phyloP scores from a whole-genome alignment of 345 rosid genomes.

The Trapa incisa region DNA sequence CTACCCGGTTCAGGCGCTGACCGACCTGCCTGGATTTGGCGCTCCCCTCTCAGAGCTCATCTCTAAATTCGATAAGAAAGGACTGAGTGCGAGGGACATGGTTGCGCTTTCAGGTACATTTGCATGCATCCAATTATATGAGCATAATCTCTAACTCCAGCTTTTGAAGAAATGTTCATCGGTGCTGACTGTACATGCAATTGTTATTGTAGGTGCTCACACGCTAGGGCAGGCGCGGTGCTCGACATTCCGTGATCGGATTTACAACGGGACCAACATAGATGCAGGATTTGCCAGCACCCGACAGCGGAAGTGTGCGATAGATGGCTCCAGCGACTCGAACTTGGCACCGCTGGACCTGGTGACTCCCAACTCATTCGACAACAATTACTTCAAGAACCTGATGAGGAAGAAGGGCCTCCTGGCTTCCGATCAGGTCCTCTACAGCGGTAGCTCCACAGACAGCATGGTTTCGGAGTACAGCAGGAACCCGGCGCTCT shows the following conservation, averaged over 20 bases:
- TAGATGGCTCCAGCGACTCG: constrained; percentile 33
- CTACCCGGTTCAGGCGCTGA: constrained; percentile 18
- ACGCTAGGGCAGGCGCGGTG: constrained; percentile 77
- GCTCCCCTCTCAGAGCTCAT: constrained; percentile 23
- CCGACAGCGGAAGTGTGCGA: constrained; percentile 37
- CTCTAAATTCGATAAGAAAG: constrained; percentile 24
- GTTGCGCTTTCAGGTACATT: constrained; percentile 44
- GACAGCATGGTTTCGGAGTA: constrained; percentile 50
- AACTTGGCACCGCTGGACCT: constrained; percentile 60
- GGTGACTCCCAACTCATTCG: constrained; percentile 40
- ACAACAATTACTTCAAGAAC: constrained; percentile 65
- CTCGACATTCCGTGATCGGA: constrained; percentile 37
- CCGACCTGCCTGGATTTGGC: constrained; percentile 30
- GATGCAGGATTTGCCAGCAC: constrained; percentile 42
- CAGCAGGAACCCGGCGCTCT: constrained; percentile 34
- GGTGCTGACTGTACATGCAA: too few species aligned
- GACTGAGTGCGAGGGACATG: constrained; percentile 39
- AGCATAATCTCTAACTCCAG: too few species aligned
- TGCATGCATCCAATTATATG: too few species aligned
- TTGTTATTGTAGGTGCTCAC: constrained; percentile 30
- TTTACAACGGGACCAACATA: constrained; percentile 69
- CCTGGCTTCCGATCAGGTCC: constrained; percentile 64
- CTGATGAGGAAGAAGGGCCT: constrained; percentile 47
- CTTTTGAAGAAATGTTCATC: too few species aligned
- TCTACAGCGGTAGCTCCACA: constrained; percentile 62